Percentiles rank a stretch among this genome's conserved stretches.
Evolutionary conservation across 208 protist species (phyloP).

Genomic region (Herpetomonas samuelpessoai): DNA sequence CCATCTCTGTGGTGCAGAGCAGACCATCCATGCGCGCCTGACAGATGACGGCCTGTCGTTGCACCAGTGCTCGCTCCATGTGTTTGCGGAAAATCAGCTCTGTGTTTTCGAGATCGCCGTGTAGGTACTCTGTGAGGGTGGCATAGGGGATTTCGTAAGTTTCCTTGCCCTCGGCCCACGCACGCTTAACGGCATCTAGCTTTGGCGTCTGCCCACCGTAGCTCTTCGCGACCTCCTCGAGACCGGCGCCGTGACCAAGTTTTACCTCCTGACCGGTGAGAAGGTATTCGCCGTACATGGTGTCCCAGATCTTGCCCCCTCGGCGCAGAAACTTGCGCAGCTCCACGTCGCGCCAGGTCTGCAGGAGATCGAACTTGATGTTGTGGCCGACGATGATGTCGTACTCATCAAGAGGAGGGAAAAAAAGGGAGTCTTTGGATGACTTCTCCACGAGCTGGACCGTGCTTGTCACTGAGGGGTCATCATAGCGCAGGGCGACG

Average conservation of each 20-base stretch:
- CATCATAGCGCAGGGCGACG: slow-evolving; percentile 78
- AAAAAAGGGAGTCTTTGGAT: slow-evolving; percentile 79
- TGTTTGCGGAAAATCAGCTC: slow-evolving; percentile 92
- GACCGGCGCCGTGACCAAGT: slow-evolving; percentile 74
- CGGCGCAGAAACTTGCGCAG: slow-evolving; percentile 78
- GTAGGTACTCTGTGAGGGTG: slow-evolving; percentile 82
- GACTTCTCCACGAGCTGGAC: slow-evolving; percentile 73
- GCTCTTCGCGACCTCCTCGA: slow-evolving; percentile 89
- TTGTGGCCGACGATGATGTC: slow-evolving; percentile 93
- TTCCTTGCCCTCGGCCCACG: slow-evolving; percentile 89
- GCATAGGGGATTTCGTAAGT: slow-evolving; percentile 88
- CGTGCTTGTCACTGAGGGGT: slow-evolving; percentile 51
- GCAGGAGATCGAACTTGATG: slow-evolving; percentile 92
- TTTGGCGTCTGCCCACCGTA: slow-evolving; percentile 90
- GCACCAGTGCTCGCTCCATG: slow-evolving; percentile 71
- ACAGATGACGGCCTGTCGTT: slow-evolving; percentile 82
- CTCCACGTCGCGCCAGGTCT: slow-evolving; percentile 84
- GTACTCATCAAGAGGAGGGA: slow-evolving; percentile 88
- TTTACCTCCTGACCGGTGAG: slow-evolving; percentile 85
- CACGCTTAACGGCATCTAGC: slow-evolving; percentile 88
- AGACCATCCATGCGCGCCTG: slow-evolving; percentile 88
- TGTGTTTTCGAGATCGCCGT: slow-evolving; percentile 91
- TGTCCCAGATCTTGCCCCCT: slow-evolving; percentile 92
- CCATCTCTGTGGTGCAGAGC: slow-evolving; percentile 92
- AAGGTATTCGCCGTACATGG: slow-evolving; percentile 93